Conservation (phyloP, 164 flowering plant genomes). For the Sextonia rubra region DNA sequence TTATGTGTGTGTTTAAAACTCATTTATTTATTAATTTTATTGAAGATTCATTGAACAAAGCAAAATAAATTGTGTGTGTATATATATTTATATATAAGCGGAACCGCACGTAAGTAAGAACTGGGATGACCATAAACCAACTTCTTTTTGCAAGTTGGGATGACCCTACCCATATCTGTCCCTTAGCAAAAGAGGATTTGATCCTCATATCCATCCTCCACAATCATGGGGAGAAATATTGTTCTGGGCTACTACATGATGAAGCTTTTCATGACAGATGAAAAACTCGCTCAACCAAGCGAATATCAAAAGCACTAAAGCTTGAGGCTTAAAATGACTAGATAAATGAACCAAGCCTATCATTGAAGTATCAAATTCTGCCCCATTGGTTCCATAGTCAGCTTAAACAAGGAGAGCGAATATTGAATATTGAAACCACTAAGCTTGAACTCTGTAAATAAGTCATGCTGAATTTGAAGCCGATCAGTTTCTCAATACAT, state of each 20-base stretch:
- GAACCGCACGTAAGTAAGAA: no score
- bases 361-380: conserved; percentile 7
- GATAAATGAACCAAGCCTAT: conserved; percentile 7
- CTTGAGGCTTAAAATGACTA: not conserved
- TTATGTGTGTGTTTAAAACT: no score
- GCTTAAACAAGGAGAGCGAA: conserved; percentile 3
- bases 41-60: no score
- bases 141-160: not conserved
- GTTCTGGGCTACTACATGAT: not conserved
- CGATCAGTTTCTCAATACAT: conserved; percentile 5
- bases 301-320: not conserved
- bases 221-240: not conserved
- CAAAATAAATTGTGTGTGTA: no score
- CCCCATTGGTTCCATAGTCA: conserved; percentile 20
- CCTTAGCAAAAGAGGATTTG: not conserved
- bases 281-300: not conserved
- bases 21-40: no score
- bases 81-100: no score
- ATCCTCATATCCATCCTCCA: not conserved
- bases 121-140: no score
- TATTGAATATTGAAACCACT: conserved; percentile 4
- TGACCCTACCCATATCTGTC: not conserved
- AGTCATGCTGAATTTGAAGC: conserved; percentile 1
- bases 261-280: not conserved
- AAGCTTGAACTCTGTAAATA: conserved; percentile 7